Conservation (phyloP, 495 filamentous ascomycete genomes). For the Umbilicaria muhlenbergii region DNA sequence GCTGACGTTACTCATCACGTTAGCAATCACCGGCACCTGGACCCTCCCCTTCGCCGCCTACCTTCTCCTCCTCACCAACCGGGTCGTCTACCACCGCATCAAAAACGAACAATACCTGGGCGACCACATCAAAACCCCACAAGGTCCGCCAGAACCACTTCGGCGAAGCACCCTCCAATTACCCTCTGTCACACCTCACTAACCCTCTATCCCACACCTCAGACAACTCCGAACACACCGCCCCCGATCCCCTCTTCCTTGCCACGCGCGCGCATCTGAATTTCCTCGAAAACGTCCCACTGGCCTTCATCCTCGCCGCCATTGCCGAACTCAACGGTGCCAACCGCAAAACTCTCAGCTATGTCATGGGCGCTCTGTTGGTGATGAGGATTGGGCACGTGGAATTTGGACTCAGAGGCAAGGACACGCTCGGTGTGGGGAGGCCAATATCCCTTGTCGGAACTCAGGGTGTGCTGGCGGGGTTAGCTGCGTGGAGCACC, state of each 20-base stretch:
- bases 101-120: constrained; percentile 18
- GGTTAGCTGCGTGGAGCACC: constrained; percentile 21
- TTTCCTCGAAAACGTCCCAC: constrained; percentile 29
- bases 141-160: not conserved
- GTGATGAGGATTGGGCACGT: constrained; percentile 22
- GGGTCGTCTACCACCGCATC: constrained; percentile 24
- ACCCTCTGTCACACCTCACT: too few species aligned
- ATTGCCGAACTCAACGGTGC: constrained; percentile 29
- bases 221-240: not conserved
- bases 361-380: constrained; percentile 20
- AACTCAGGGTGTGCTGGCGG: constrained; percentile 20
- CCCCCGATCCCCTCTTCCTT: constrained; percentile 14
- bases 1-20: not conserved
- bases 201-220: not conserved
- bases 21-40: constrained; percentile 29
- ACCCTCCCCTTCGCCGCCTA: constrained; percentile 30
- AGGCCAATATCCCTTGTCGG: constrained; percentile 22
- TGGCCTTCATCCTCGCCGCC: constrained; percentile 17
- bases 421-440: constrained; percentile 17
- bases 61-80: constrained; percentile 23
- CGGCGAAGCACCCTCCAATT: constrained; percentile 1
- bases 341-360: constrained; percentile 19
- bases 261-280: constrained; percentile 23
- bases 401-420: constrained; percentile 21
- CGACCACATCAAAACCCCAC: constrained; percentile 9